Base-by-base conservation (phyloP, 208 protist species). In the Trypanosoma conorhini region DNA sequence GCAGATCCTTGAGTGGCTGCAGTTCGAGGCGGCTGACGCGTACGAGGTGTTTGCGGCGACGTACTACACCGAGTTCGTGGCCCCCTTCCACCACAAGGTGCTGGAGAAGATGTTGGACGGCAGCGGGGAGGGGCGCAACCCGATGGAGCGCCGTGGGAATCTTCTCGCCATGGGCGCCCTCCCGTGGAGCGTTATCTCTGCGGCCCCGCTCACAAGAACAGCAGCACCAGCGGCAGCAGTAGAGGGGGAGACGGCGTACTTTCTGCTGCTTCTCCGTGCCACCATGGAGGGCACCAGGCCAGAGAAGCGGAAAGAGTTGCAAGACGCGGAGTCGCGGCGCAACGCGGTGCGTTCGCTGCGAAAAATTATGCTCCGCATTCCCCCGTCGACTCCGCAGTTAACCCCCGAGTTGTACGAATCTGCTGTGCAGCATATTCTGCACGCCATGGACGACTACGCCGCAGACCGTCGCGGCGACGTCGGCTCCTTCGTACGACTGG, bases 401-500 rank as follows among this genome's bases (percentile, higher is more conserved):
- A 80, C 70, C 13, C 15, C 63, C 15, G 68, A 55, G 33, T 72
- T 79, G 62, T 88, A 83, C 68, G 58, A 48, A 15, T 50, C 72
- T 8, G 73, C 96, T 26, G 82, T 82, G 19, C 72, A 69, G 12
- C 81, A 84, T 33, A 46, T 98, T 33, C 50, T 98, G 33, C 38
- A 35, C 1, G 85, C 83, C 13, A 67, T 93, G 40, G 72, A 94
- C 8, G 97, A 99, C 80, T 99, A 99, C 79, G 82, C 86, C 22
- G 82, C 92, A 10, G 98, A 99, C 71, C 96, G 96, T 67, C 86
- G 98, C 61, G 98, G 98, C 62, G 98, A 99, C 74, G 95, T 99
- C 24, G 98, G 98, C n/a, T 98, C 91, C 35, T 99, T 98, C 91
- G 97, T 99, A 24, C 93, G 98, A 54, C 78, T 97, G 28, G 95